phyloP scores from a whole-genome alignment of 495 filamentous ascomycete genomes.

The Saxophila tyrrhenica region DNA sequence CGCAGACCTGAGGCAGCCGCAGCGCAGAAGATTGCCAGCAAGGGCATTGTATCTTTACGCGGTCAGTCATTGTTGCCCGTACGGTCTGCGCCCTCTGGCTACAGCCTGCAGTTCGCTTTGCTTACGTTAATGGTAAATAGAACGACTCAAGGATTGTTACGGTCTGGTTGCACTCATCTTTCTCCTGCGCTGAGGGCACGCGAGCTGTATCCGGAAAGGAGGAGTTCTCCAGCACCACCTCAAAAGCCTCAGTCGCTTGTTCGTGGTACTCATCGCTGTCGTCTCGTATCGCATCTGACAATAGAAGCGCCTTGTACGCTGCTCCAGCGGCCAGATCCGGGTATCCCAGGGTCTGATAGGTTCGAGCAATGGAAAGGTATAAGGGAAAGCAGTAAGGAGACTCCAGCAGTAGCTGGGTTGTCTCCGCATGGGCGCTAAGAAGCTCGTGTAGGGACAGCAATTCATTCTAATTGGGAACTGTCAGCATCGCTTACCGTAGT shows the following conservation, averaged over 20 bases:
- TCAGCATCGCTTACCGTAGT: not conserved
- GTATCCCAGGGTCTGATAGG: slow-evolving; percentile 66
- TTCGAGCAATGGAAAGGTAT: slow-evolving; percentile 59
- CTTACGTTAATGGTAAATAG: slow-evolving; percentile 7
- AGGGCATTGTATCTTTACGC: slow-evolving; percentile 1
- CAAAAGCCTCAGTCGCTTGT: slow-evolving; percentile 25
- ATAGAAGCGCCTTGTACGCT: slow-evolving; percentile 75
- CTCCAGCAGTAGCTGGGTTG: slow-evolving; percentile 5
- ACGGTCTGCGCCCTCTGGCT: too few species aligned
- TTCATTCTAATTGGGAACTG: not conserved
- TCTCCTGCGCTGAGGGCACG: not conserved
- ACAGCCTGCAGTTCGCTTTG: too few species aligned
- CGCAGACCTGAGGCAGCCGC: slow-evolving; percentile 3
- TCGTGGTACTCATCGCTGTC: slow-evolving; percentile 54
- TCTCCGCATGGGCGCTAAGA: not conserved
- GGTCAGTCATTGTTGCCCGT: not conserved
- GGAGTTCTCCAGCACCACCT: not conserved
- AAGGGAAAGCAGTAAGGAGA: slow-evolving; percentile 68
- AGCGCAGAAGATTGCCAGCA: not conserved
- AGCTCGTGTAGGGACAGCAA: not conserved
- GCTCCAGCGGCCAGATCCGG: slow-evolving; percentile 84
- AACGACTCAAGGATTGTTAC: not conserved
- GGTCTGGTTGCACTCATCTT: not conserved
- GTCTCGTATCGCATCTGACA: slow-evolving; percentile 69
- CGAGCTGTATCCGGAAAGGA: not conserved